These are phyloP conservation scores for Vitis vinifera DNA, from an alignment of 164 flowering plant species.

Conservation along the genomic window DNA sequence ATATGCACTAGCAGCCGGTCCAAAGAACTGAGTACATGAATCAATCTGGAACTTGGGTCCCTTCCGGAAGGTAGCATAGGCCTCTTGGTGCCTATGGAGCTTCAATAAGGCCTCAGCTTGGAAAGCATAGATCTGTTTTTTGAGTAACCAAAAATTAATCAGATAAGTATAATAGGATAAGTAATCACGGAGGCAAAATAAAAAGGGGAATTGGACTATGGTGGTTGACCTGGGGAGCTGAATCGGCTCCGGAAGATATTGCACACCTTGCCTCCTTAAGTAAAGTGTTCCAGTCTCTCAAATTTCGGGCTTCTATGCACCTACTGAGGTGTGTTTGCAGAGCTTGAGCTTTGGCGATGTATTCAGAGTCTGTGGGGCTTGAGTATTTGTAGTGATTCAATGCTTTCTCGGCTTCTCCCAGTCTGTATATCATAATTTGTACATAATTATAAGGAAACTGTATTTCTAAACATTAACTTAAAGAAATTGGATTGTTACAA, in stretches of 20 bases:
- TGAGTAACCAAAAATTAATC: neutral
- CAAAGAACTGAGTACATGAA: constrained; percentile 45
- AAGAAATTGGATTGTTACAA: neutral
- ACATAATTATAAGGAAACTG: neutral
- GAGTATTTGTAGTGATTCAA: constrained; percentile 54
- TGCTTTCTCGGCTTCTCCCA: constrained; percentile 80
- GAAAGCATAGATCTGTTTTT: constrained; percentile 45
- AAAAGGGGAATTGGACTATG: neutral
- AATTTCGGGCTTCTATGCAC: constrained; percentile 51
- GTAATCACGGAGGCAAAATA: neutral
- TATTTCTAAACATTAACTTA: neutral
- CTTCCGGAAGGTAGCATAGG: constrained; percentile 35
- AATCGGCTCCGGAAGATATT: constrained; percentile 69
- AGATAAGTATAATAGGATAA: neutral
- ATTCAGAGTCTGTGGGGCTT: constrained; percentile 32
- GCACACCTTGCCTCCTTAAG: constrained; percentile 51
- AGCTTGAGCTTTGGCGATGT: constrained; percentile 42
- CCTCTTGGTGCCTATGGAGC: constrained; percentile 71
- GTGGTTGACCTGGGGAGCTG: constrained; percentile 66
- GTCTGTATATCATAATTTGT: constrained; percentile 30
- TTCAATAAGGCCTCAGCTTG: constrained; percentile 80
- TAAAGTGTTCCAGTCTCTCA: constrained; percentile 52
- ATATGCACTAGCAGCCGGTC: constrained; percentile 33
- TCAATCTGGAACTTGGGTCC: constrained; percentile 41
- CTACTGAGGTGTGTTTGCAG: constrained; percentile 38